Base-by-base conservation (phyloP, 371 early-diverging fungal species). In the Mucor mucedo region DNA sequence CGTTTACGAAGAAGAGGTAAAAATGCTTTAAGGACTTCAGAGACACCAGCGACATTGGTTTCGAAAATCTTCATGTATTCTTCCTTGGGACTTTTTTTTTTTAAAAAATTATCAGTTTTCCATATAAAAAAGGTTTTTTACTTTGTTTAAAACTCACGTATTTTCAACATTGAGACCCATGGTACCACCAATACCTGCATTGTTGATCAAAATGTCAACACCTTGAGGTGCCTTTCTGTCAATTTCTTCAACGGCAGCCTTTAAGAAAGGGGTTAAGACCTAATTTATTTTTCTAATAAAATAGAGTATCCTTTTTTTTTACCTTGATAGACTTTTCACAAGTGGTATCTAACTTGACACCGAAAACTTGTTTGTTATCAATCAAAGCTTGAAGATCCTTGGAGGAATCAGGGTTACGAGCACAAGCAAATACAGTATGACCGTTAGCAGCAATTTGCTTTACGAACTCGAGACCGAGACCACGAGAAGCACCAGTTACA, bases 351-450 rank as follows among this genome's bases (percentile, higher is more conserved):
- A 80, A 54, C 28, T 58, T 45, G 32, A 80, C 49, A 29, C 60
- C 55, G 63, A 62, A 66, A 0, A 77, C 72, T 1, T 60, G 53
- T 8, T 73, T 68, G 40, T 68, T 66, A 39, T 73, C 71, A n/a
- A 70, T 65, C 7, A 80, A 44, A 11, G 50, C 33, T 35, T 58
- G 6, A 4, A 80, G 55, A 2, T 58, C 63, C 27, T 45, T 35
- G 8, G 78, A 63, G 5, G 16, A 45, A 9, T 66, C 62, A 38
- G 78, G 76, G 5, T 70, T 67, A 58, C 78, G 74, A 44, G 68
- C 76, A 56, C 71, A 70, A 5, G 80, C 78, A 57, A 76, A 69
- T 5, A 77, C 70, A 6, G 50, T 70, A 47, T 80, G 53, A 16
- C 76, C 76, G 32, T 57, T 58, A 4, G 49, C 58, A 8, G 62